These are phyloP conservation scores for Colletotrichum phormii DNA, from an alignment of 2,329 filamentous ascomycete species.

Conservation along the genomic window DNA sequence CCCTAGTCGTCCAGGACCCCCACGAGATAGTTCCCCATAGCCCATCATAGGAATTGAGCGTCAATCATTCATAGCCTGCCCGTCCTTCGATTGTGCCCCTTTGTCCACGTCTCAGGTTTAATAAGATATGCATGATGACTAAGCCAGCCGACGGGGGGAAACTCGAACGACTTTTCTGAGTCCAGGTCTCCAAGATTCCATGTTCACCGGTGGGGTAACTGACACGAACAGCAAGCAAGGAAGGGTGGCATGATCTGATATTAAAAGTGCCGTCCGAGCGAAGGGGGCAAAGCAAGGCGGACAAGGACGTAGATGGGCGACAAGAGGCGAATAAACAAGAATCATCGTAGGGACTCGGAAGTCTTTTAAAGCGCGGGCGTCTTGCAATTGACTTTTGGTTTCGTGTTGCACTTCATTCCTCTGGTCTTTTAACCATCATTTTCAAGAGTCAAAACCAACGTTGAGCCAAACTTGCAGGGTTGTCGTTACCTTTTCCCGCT, in stretches of 20 bases:
- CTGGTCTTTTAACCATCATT: too few relatives aligned
- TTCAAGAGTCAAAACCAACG: too few relatives aligned
- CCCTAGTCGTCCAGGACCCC: neutral
- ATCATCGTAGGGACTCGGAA: neutral
- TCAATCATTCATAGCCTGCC: neutral
- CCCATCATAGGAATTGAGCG: neutral
- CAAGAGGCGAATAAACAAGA: neutral
- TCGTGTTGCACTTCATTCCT: neutral
- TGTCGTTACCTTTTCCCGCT: neutral
- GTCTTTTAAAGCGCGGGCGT: too few relatives aligned
- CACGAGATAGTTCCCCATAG: neutral
- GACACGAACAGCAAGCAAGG: slow-evolving; percentile 7
- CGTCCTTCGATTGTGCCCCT: neutral
- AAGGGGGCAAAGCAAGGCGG: neutral
- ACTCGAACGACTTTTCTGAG: slow-evolving; percentile 10
- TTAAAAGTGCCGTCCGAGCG: slow-evolving; percentile 10
- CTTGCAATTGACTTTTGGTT: neutral
- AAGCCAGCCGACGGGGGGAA: slow-evolving; percentile 5
- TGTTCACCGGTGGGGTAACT: slow-evolving; percentile 22
- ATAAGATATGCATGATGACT: slow-evolving; percentile 25
- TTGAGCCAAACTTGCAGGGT: neutral
- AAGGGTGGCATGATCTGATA: slow-evolving; percentile 26
- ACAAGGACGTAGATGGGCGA: neutral
- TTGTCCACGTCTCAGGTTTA: slow-evolving; percentile 2
- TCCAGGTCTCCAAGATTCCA: neutral